Conservation (phyloP, 345 rosid species). For the Linum tenue region DNA sequence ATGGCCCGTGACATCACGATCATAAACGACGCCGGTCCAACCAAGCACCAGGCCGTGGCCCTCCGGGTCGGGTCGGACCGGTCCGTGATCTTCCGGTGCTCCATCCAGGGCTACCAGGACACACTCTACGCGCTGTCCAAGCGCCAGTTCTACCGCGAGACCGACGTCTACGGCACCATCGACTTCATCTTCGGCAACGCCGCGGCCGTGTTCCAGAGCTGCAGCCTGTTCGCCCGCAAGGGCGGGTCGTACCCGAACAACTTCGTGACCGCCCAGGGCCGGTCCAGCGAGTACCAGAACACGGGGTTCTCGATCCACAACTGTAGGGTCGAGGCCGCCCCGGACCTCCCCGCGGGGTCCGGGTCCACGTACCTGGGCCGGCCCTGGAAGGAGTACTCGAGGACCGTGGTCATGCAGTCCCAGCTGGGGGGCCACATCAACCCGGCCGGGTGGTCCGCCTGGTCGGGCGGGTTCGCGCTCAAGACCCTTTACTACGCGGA, state of each 20-base stretch:
- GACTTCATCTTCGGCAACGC: conserved; percentile 27
- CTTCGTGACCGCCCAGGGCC: conserved; percentile 29
- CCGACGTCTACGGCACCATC: conserved; percentile 33
- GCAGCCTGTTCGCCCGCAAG: conserved; percentile 11
- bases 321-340: conserved; percentile 11
- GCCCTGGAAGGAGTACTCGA: conserved; percentile 20
- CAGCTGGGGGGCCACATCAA: conserved; percentile 10
- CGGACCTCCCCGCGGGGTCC: not conserved
- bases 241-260: not conserved
- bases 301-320: conserved; percentile 26
- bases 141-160: conserved; percentile 44
- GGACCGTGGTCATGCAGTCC: conserved; percentile 20
- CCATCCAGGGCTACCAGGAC: conserved; percentile 38
- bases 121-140: conserved; percentile 27
- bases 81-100: conserved; percentile 32
- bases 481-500: conserved; percentile 23
- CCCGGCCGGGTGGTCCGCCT: conserved; percentile 23
- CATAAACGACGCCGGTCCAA: conserved; percentile 20
- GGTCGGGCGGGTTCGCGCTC: conserved; percentile 17
- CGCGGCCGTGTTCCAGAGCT: conserved; percentile 21
- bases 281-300: conserved; percentile 22
- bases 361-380: conserved; percentile 20
- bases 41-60: conserved; percentile 21
- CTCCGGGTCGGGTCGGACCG: conserved; percentile 25
- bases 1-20: conserved; percentile 18